Base-by-base conservation (phyloP, 225 moss, liverwort and hornwort genomes). In the Bryum argenteum region DNA sequence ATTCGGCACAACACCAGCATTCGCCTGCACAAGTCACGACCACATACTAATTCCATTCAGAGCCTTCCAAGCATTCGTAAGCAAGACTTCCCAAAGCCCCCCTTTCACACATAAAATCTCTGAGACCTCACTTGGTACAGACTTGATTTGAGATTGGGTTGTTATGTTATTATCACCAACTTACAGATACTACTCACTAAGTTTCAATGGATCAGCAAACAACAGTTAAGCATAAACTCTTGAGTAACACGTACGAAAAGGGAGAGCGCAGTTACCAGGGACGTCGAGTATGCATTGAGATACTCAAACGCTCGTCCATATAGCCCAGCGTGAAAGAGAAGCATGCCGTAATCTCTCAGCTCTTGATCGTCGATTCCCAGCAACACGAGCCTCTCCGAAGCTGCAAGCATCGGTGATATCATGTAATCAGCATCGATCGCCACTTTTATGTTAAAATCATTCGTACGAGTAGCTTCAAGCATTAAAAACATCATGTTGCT, bases 311-410 rank as follows among this genome's bases (percentile, higher is more conserved):
- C 80, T 20, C 86, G 80, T 70, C 83, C 84, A 66, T 96, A 91
- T 15, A 90, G 78, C 8, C 93, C 93, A 24, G 78, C 72, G 67
- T 72, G 78, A 33, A 78, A 78, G 58, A 96, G 78, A 43, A 78
- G 78, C 72, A 78, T 78, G 78, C 78, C 78, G 62, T 94, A 96
- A 51, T 83, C 75, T 19, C 75, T 53, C 43, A 61, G 76, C 69
- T 93, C 96, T 72, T 64, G 79, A 40, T 84, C 71, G 56, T 91
- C 91, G 28, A 83, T 61, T 72, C 90, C 93, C 38, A 96, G 84
- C 58, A 89, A 64, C 14, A 96, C 90, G 28, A 96, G 87, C 77
- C 93, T 90, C 79, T 96, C 96, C 37, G 96, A 93, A 57, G 93
- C 96, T 96, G 84, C 70, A 74, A 80, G 19, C 24, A 58, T 21